phyloP scores from a whole-genome alignment of 495 filamentous ascomycete genomes.

The Opeltia flavorubescens region DNA sequence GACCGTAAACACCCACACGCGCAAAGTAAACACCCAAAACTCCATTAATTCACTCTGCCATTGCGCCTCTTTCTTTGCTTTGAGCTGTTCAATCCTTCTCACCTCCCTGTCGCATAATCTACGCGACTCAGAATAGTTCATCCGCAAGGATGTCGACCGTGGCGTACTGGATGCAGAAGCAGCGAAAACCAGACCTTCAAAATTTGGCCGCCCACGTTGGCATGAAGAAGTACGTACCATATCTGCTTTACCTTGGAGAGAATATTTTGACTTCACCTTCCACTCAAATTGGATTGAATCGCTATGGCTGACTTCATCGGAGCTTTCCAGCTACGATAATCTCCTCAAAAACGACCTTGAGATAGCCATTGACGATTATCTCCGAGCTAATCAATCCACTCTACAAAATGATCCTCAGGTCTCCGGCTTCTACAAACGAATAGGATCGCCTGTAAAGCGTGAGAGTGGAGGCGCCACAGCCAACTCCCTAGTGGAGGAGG shows the following conservation, averaged over 20 bases:
- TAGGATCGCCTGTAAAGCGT: slow-evolving; percentile 65
- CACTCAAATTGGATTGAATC: no score
- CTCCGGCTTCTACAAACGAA: slow-evolving; percentile 60
- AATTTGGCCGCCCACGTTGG: slow-evolving; percentile 63
- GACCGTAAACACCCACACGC: slow-evolving; percentile 11
- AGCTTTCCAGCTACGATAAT: slow-evolving; percentile 43
- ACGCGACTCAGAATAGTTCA: slow-evolving; percentile 24
- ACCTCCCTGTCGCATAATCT: slow-evolving; percentile 32
- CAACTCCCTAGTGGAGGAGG: slow-evolving; percentile 9
- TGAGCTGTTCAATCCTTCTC: slow-evolving; percentile 4
- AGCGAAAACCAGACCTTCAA: slow-evolving; percentile 70
- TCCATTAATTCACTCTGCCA: not conserved
- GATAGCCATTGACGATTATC: slow-evolving; percentile 56
- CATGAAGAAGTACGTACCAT: slow-evolving; percentile 48
- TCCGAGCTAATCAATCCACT: slow-evolving; percentile 47
- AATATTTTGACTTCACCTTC: no score
- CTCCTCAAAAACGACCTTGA: slow-evolving; percentile 76
- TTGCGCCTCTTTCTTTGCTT: not conserved
- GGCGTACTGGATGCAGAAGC: slow-evolving; percentile 61
- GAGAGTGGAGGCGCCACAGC: slow-evolving; percentile 29
- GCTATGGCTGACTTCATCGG: not conserved
- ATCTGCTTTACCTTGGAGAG: not conserved
- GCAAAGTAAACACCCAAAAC: slow-evolving; percentile 13
- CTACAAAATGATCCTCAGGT: slow-evolving; percentile 51
- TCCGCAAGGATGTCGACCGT: slow-evolving; percentile 37